phyloP scores from a whole-genome alignment of 129 eudicot species.

The Chrysanthemum seticuspe region DNA sequence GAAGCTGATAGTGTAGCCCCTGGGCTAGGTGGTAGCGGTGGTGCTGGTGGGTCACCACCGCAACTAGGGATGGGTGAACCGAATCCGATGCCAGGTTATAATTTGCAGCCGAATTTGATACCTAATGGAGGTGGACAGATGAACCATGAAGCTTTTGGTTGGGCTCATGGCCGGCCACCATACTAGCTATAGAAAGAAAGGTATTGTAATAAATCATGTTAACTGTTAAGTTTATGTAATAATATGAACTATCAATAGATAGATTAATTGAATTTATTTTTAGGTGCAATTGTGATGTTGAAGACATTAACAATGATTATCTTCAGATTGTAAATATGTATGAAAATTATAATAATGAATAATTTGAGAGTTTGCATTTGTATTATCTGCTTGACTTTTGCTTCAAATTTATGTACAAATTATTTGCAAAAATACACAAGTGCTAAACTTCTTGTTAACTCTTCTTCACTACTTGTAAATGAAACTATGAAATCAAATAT shows the following conservation, averaged over 20 bases:
- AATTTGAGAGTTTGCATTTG: constrained; percentile 25
- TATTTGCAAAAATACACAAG: too few species aligned
- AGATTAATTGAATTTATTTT: constrained; percentile 16
- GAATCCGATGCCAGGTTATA: constrained; percentile 29
- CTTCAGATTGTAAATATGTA: constrained; percentile 26
- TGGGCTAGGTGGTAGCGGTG: constrained; percentile 28
- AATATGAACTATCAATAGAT: constrained; percentile 20
- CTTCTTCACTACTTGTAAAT: too few species aligned
- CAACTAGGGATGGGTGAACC: constrained; percentile 35
- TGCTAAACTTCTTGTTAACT: too few species aligned
- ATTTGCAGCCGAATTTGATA: constrained; percentile 43
- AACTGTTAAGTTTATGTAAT: neutral
- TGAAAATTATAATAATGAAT: neutral
- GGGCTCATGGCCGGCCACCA: constrained; percentile 60
- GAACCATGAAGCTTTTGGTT: constrained; percentile 58
- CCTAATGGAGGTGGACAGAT: constrained; percentile 51
- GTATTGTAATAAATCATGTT: constrained; percentile 19
- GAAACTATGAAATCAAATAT: too few species aligned
- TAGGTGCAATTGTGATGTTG: constrained; percentile 19
- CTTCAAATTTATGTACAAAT: neutral
- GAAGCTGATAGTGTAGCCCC: constrained; percentile 37
- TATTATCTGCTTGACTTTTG: constrained; percentile 3
- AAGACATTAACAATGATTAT: constrained; percentile 24
- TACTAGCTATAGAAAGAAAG: constrained; percentile 28
- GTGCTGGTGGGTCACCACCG: constrained; percentile 37